Base-by-base conservation (phyloP, 768 basidiomycete genomes). In the Leccinum barrowsii region DNA sequence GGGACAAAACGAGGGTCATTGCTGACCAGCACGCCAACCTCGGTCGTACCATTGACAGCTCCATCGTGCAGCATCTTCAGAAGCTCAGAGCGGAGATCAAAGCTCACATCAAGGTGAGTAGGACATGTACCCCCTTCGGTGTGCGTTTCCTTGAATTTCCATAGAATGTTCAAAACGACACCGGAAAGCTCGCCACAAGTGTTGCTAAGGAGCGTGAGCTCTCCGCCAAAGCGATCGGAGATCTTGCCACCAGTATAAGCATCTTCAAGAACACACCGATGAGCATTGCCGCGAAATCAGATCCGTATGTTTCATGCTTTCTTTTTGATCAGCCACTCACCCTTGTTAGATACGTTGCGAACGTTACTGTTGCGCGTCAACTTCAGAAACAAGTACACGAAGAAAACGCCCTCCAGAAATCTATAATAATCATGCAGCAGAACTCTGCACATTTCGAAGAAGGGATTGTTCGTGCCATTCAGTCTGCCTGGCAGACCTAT, bases 11-110 rank as follows among this genome's bases (percentile, higher is more conserved):
- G 0, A 88, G 95, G 51, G 74, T 81, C 56, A 92, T 98, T 62
- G 94, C 97, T 0, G 97, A 98, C 75, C 92, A 96, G 55, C 95
- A 98, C 68, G 93, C 95, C 11, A 96, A 94, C 68, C 84, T 99
- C 8, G 96, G 95, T 2, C 86, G 94, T 32, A 98, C 97, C 6
- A 90, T 99, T 68, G 95, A 99, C 64, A 90, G 89, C 32, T 96
- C 94, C 5, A 98, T 98, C 68, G 96, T 99, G 2, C 94, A 98
- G 72, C 97, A 98, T 71, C 82, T 99, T 8, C 90, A 97, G 74
- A 98, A 98, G 74, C 82, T 98, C n/a, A 78, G 89, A 30, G 78
- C 85, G 2, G 97, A 99, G 74, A 94, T 99, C 73, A 98, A 98
- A 76, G 96, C 95, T 2, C 97, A 99, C 73, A 90, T 99, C 72